phyloP scores from a whole-genome alignment of 2,329 filamentous ascomycete species.

The Botrytis fabae region DNA sequence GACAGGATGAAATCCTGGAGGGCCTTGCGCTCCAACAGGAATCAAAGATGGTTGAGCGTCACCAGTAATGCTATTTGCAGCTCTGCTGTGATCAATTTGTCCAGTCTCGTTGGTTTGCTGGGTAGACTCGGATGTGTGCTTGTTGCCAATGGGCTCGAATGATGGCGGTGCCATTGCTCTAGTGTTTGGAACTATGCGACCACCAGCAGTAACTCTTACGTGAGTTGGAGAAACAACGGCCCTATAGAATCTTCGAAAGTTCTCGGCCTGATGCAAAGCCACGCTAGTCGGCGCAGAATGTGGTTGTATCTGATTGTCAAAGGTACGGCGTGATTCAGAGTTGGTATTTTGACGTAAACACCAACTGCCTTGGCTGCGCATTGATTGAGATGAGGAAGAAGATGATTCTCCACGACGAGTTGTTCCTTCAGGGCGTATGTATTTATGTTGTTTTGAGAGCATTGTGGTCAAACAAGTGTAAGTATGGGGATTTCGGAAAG shows the following conservation, averaged over 20 bases:
- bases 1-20: conserved; percentile 26
- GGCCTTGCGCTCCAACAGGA: conserved; percentile 13
- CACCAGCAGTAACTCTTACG: conserved; percentile 66
- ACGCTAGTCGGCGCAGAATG: conserved; percentile 55
- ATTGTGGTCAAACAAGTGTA: conserved; percentile 28
- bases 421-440: conserved; percentile 7
- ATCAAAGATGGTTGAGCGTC: conserved; percentile 13
- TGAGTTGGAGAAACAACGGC: conserved; percentile 68
- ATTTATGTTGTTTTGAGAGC: conserved; percentile 13
- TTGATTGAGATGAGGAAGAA: conserved; percentile 21
- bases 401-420: conserved; percentile 25
- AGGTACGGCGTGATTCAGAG: conserved; percentile 35
- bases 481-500: conserved; percentile 29
- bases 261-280: conserved; percentile 58
- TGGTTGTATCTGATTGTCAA: conserved; percentile 43
- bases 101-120: conserved; percentile 16
- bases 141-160: conserved; percentile 37
- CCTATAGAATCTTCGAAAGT: conserved; percentile 68
- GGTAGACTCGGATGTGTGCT: conserved; percentile 32
- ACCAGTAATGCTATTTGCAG: conserved; percentile 2
- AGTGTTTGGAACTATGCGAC: conserved; percentile 66
- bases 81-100: conserved; percentile 8
- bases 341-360: conserved; percentile 37
- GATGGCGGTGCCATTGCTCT: conserved; percentile 42
- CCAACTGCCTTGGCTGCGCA: conserved; percentile 33